Evolutionary conservation across 2,329 filamentous ascomycete species (phyloP).

Genomic region (Penicillium sp.): DNA sequence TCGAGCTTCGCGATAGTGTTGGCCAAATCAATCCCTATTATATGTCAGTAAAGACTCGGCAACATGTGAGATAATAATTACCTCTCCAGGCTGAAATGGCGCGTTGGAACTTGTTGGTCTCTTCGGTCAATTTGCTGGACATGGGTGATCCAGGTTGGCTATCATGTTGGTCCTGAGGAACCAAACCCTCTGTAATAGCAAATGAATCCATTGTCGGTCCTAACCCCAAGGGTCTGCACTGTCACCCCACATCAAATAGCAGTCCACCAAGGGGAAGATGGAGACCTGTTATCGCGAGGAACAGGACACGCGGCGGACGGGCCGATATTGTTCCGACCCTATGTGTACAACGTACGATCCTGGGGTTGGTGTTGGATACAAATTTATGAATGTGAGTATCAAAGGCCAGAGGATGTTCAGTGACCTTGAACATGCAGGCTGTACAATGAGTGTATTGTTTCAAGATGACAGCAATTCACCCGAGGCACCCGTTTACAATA

Average conservation of each 20-base stretch:
- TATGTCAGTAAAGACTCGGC: background rate
- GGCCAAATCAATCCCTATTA: conserved; percentile 72
- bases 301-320: conserved; percentile 26
- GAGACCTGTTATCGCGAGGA: conserved; percentile 16
- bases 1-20: conserved; percentile 77
- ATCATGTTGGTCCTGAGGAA: conserved; percentile 26
- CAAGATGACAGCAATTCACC: background rate
- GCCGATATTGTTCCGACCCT: conserved; percentile 29
- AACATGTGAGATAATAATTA: conserved; percentile 38
- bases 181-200: conserved; percentile 35
- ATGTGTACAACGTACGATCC: conserved; percentile 2
- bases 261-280: conserved; percentile 13
- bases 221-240: conserved; percentile 12
- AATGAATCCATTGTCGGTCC: conserved; percentile 36
- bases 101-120: conserved; percentile 88
- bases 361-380: conserved; percentile 3
- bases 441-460: background rate
- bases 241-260: conserved; percentile 23
- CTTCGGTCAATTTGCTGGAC: conserved; percentile 39
- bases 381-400: background rate
- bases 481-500: background rate
- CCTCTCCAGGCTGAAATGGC: conserved; percentile 95
- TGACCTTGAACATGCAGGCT: background rate
- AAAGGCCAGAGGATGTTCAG: background rate
- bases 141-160: conserved; percentile 18